Base-by-base conservation (phyloP, 2,329 filamentous ascomycete species). In the Helotiales sp. region DNA sequence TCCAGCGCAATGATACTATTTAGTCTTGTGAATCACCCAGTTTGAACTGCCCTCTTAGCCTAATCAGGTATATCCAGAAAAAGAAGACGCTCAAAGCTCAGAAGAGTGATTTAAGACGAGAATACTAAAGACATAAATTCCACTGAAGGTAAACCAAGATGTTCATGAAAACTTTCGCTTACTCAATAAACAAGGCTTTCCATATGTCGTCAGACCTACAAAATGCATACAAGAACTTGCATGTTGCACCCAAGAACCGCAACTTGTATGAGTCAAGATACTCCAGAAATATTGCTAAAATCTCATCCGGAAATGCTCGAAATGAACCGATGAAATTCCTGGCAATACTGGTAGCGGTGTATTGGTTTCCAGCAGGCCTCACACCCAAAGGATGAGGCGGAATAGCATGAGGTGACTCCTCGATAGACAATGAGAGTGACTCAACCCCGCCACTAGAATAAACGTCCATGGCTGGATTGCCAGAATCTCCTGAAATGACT, bases 181-280 rank as follows among this genome's bases (percentile, higher is more conserved):
- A 97, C 93, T 88, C 86, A 70, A 97, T 84, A 75, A 95, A 96
- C 22, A 97, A 79, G 20, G 89, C 80, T 79, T 96, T 94, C 95
- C 95, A 98, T 40, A 97, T 78, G 74, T 98, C 95, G 71, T 97
- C 95, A 57, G 88, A 88, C 59, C 90, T 85, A 63, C 90, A 91
- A 77, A 95, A 96, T 1, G 93, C 94, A 82, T 93, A 95, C 17
- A 98, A 81, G 62, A 92, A 93, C 77, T 89, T 93, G 82, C 94
- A 97, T 6, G 93, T 91, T 64, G 86, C 86, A 8, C 93, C 93
- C 49, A 98, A 81, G 7, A 79, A 80, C 64, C 89, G 79, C 61
- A 98, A 81, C 61, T 84, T 82, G 10, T 78, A 74, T 58, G 86
- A 82, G 74, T 94, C 90, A 54, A 97, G 83, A 74, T 83, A 87